These are phyloP conservation scores for Colletotrichum coccodes DNA, from an alignment of 2,329 filamentous ascomycete genomes.

Conservation along the genomic window DNA sequence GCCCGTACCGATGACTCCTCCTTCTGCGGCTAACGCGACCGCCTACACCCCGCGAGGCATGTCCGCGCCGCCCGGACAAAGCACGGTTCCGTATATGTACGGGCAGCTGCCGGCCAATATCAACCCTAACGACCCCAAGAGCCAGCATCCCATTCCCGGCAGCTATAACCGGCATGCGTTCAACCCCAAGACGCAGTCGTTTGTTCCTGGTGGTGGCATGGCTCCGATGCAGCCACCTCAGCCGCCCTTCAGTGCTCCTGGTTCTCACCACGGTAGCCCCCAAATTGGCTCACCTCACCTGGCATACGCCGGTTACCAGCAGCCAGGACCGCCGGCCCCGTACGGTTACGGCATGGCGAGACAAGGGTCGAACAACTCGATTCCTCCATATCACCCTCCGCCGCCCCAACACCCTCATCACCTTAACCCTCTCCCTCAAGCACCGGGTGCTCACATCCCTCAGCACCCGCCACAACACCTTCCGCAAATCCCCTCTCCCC, in stretches of 20 bases:
- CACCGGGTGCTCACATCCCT: conserved; percentile 44
- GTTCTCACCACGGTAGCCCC: conserved; percentile 63
- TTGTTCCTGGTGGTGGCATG: conserved; percentile 73
- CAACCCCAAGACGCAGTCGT: conserved; percentile 94
- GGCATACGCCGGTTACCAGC: conserved; percentile 60
- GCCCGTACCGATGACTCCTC: conserved; percentile 40
- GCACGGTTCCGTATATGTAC: conserved; percentile 74
- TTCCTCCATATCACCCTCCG: conserved; percentile 59
- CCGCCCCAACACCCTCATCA: conserved; percentile 49
- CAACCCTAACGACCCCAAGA: conserved; percentile 77
- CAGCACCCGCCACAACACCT: conserved; percentile 52
- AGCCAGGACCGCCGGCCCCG: conserved; percentile 54
- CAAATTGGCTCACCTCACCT: conserved; percentile 63
- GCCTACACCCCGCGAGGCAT: conserved; percentile 42
- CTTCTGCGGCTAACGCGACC: conserved; percentile 35
- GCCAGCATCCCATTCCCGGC: conserved; percentile 84
- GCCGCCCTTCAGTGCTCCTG: conserved; percentile 58
- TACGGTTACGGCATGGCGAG: conserved; percentile 67
- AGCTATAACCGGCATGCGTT: conserved; percentile 88
- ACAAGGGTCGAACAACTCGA: conserved; percentile 65
- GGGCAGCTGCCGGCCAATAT: conserved; percentile 79
- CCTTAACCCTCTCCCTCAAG: conserved; percentile 47
- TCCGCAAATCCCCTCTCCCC: conserved; percentile 52
- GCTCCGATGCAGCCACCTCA: conserved; percentile 58
- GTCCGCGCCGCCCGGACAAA: conserved; percentile 33